Evolutionary conservation across 2,329 filamentous ascomycete species (phyloP).

Genomic region (Monosporascus sp.): DNA sequence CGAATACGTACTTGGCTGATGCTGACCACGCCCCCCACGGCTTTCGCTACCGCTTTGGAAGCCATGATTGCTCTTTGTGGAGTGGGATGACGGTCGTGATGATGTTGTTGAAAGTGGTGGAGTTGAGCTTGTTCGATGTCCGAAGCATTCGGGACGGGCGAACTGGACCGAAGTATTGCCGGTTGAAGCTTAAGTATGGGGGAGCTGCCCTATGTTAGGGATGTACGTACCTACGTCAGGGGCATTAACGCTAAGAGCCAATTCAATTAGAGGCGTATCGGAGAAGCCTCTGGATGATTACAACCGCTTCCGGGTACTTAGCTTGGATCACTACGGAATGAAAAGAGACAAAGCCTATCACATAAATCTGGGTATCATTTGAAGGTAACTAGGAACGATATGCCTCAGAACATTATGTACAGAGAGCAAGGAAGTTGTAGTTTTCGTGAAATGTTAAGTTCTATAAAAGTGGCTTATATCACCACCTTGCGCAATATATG

Average conservation of each 20-base stretch:
- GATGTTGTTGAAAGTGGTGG: constrained; percentile 15
- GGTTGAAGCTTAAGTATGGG: background rate
- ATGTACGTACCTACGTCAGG: too few relatives aligned
- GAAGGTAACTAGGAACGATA: background rate
- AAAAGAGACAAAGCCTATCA: too few relatives aligned
- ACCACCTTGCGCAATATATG: too few relatives aligned
- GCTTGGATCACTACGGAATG: too few relatives aligned
- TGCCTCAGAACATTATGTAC: background rate
- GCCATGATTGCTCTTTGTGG: constrained; percentile 46
- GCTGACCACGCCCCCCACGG: constrained; percentile 47
- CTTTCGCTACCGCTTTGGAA: constrained; percentile 54
- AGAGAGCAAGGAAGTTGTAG: too few relatives aligned
- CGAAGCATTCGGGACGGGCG: constrained; percentile 13
- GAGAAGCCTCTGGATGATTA: background rate
- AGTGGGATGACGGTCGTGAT: constrained; percentile 10
- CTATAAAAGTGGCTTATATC: too few relatives aligned
- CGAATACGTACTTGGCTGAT: constrained; percentile 50
- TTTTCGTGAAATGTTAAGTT: too few relatives aligned
- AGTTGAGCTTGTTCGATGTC: constrained; percentile 13
- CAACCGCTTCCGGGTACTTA: background rate
- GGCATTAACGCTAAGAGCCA: background rate
- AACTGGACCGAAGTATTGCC: background rate
- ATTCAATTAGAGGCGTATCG: background rate
- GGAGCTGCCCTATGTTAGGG: too few relatives aligned
- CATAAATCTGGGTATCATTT: too few relatives aligned